Evolutionary conservation across 1,139 yeast species (phyloP).

Genomic region (Debaryomyces fabryi): DNA sequence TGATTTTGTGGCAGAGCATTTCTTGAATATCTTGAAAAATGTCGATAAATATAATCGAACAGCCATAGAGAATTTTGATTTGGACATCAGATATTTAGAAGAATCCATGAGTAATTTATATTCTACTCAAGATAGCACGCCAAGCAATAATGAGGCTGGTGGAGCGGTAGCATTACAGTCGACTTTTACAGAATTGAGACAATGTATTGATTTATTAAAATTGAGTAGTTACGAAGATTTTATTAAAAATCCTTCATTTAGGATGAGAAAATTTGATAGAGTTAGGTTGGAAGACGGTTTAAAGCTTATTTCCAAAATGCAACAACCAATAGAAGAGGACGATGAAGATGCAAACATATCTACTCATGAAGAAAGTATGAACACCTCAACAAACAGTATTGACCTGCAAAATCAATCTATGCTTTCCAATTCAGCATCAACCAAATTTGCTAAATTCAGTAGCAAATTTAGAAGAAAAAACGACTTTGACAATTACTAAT

Average conservation of each 20-base stretch:
- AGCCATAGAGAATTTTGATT: conserved; percentile 48
- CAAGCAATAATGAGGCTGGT: conserved; percentile 26
- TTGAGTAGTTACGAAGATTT: conserved; percentile 45
- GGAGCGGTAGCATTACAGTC: conserved; percentile 44
- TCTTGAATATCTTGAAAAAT: conserved; percentile 60
- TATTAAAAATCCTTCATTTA: conserved; percentile 37
- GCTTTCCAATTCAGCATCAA: conserved; percentile 33
- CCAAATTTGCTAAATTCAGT: conserved; percentile 48
- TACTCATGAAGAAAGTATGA: conserved; percentile 22
- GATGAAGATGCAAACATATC: conserved; percentile 10
- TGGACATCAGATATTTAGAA: conserved; percentile 46
- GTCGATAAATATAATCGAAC: conserved; percentile 43
- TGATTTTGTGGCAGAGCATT: conserved; percentile 77
- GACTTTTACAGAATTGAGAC: conserved; percentile 49
- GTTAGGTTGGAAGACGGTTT: conserved; percentile 47
- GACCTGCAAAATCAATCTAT: conserved; percentile 27
- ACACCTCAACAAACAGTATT: conserved; percentile 22
- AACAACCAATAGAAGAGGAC: conserved; percentile 19
- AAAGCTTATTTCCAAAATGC: conserved; percentile 41
- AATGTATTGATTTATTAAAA: conserved; percentile 45
- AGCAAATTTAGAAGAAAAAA: conserved; percentile 32
- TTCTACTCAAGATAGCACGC: conserved; percentile 21
- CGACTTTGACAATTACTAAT: conserved; percentile 8
- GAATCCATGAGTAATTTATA: conserved; percentile 40
- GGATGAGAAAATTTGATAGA: conserved; percentile 47